Conservation (phyloP, 2,329 filamentous ascomycete genomes). For the Penicillium vulpinum region DNA sequence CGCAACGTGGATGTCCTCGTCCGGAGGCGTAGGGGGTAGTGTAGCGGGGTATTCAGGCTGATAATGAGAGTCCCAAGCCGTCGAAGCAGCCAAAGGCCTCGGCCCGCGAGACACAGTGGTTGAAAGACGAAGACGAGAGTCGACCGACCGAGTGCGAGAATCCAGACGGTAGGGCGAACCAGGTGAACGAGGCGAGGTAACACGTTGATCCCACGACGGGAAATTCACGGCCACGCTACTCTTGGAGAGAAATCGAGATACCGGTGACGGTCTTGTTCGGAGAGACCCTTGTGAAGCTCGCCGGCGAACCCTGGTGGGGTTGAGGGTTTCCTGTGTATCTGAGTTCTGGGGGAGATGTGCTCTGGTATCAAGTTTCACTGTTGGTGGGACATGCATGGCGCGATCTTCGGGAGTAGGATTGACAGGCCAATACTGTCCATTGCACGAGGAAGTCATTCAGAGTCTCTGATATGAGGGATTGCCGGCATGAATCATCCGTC, state of each 20-base stretch:
- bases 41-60: constrained; percentile 35
- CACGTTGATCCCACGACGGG: constrained; percentile 55
- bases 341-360: constrained; percentile 25
- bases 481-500: constrained; percentile 17
- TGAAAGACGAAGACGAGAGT: constrained; percentile 33
- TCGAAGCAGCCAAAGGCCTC: constrained; percentile 30
- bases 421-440: constrained; percentile 32
- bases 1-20: constrained; percentile 40
- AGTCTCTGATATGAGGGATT: constrained; percentile 17
- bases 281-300: constrained; percentile 41
- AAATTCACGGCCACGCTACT: constrained; percentile 48
- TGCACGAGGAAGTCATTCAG: constrained; percentile 37
- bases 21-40: constrained; percentile 45
- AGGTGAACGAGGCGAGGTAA: constrained; percentile 30
- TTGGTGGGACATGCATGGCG: constrained; percentile 31
- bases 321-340: constrained; percentile 11
- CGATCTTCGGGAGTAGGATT: constrained; percentile 25
- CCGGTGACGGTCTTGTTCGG: constrained; percentile 34
- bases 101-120: constrained; percentile 39
- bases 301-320: constrained; percentile 32
- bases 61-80: constrained; percentile 27
- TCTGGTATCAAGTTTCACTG: constrained; percentile 24
- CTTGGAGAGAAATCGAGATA: constrained; percentile 40
- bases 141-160: constrained; percentile 29
- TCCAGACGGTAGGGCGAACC: constrained; percentile 26